Base-by-base conservation (phyloP, 164 flowering plant genomes). In the Macadamia integrifolia region DNA sequence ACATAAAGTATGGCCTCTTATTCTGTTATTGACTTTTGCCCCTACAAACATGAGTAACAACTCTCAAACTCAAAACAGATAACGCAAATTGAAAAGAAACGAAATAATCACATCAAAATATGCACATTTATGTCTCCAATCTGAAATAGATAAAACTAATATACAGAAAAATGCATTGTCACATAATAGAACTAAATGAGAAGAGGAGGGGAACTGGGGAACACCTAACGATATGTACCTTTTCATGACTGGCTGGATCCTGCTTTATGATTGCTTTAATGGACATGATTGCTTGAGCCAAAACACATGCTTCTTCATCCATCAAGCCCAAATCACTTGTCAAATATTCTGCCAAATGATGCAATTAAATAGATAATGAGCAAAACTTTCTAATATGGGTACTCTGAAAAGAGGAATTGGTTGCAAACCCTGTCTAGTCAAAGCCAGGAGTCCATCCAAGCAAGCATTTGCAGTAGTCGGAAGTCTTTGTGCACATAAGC, bases 221-320 rank as follows among this genome's bases (percentile, higher is more conserved):
- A 49, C 9, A 17, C 6, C 42, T 30, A 48, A 28, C 28, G 64
- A 35, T 59, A 32, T 58, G 50, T 77, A 88, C 99, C 88, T 88
- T 90, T 76, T 92, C 99, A 79, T 89, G 83, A 67, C 72, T 60
- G 17, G 70, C 64, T 69, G 97, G 97, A 76, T 88, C 88, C 71
- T 80, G 83, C 75, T 82, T 80, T 72, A 95, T 77, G 66, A 90
- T 89, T 72, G 87, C 72, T 74, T 84, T 87, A 23, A 92, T 83
- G 44, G 98, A 87, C 76, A 81, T 82, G 44, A 92, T 77, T 61
- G 90, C 91, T 77, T 95, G 98, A 71, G 87, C 68, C 81, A 95
- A 78, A 69, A 95, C 82, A 78, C 62, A 69, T 6, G 79, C 95
- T 80, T 92, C 97, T 58, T 69, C 92, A 67, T 82, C 86, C 61